These are phyloP conservation scores for Xylaria sp. DNA, from an alignment of 2,329 filamentous ascomycete genomes.

Conservation along the genomic window DNA sequence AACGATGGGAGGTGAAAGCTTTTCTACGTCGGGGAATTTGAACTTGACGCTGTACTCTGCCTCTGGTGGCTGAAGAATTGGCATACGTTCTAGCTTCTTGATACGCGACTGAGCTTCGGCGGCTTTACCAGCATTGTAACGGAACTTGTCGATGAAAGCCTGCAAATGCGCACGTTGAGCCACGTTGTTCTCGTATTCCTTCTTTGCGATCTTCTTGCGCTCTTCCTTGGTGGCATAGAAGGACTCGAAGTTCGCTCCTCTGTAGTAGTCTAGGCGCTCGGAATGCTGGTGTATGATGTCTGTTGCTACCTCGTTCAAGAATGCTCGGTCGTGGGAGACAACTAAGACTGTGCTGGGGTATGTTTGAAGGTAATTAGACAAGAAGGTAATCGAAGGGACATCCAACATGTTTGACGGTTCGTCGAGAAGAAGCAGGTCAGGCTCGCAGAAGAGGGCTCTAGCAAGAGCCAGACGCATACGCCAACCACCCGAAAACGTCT, in stretches of 20 bases:
- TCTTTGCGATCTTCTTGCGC: constrained; percentile 93
- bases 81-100: constrained; percentile 99
- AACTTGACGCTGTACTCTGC: constrained; percentile 96
- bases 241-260: constrained; percentile 94
- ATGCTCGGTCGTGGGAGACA: constrained; percentile 98
- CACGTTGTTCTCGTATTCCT: constrained; percentile 99
- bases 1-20: constrained; percentile 95
- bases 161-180: constrained; percentile 91
- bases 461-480: constrained; percentile 96
- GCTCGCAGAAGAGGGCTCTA: constrained; percentile 96
- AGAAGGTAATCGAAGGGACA: constrained; percentile 98
- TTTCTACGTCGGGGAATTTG: constrained; percentile 97
- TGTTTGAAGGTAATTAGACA: constrained; percentile 91
- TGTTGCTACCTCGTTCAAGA: constrained; percentile 98
- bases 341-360: constrained; percentile 97
- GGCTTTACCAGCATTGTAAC: constrained; percentile 98
- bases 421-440: constrained; percentile 93
- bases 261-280: constrained; percentile 97
- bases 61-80: constrained; percentile 88
- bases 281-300: constrained; percentile 99
- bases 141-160: constrained; percentile 99
- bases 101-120: constrained; percentile 98
- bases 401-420: constrained; percentile 99
- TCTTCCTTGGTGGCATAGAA: constrained; percentile 99
- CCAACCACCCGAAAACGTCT: constrained; percentile 99